A percentile compares a stretch with the other conserved stretches of the same genome.
Conservation (phyloP, 331 rosid species). For the Rosa hybrid region DNA sequence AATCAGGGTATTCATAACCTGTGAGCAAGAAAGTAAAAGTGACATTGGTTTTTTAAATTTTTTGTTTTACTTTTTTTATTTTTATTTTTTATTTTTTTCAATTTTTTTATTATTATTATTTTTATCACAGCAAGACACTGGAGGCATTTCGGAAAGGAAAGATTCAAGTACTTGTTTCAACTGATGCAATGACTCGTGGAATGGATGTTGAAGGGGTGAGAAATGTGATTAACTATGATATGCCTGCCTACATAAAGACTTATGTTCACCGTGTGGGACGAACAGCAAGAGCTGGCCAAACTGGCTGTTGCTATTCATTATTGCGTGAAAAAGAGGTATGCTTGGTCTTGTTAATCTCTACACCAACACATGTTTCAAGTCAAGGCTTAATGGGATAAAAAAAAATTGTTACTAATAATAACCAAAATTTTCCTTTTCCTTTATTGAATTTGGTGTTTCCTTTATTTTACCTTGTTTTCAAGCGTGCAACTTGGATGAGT, state of each 20-base stretch:
- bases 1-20: background rate
- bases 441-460: background rate
- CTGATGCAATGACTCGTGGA: conserved; percentile 97
- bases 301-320: conserved; percentile 89
- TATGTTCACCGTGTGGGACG: conserved; percentile 93
- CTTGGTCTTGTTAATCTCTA: background rate
- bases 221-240: conserved; percentile 80
- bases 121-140: conserved; percentile 67
- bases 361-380: background rate
- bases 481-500: background rate
- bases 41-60: background rate
- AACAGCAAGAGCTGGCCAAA: conserved; percentile 93
- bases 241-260: conserved; percentile 78
- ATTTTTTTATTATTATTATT: too few relatives aligned
- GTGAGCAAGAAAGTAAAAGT: conserved; percentile 11
- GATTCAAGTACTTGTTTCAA: conserved; percentile 85
- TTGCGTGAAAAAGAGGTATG: conserved; percentile 71
- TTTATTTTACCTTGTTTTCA: background rate
- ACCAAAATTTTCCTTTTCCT: background rate
- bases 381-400: background rate
- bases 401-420: background rate
- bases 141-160: conserved; percentile 72
- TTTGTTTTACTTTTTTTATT: too few relatives aligned
- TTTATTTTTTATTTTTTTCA: too few relatives aligned
- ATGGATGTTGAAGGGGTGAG: conserved; percentile 94